These are phyloP conservation scores for Cynanchum wilfordii DNA, from an alignment of 257 asterid genomes.

Conservation along the genomic window DNA sequence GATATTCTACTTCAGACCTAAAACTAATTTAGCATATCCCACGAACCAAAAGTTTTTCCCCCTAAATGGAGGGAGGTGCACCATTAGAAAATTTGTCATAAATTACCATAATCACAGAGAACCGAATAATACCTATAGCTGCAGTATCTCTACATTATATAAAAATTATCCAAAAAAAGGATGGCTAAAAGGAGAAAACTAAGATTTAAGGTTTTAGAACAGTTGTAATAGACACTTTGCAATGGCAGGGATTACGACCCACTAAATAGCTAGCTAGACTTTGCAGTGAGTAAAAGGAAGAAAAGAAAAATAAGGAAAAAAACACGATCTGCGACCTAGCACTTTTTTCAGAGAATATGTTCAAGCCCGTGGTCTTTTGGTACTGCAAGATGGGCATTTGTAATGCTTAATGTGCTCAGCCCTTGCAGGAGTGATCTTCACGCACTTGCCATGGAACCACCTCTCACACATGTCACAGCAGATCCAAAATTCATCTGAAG, in stretches of 20 bases:
- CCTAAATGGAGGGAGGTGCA: background rate
- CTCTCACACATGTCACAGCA: constrained; percentile 69
- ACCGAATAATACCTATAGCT: constrained; percentile 2
- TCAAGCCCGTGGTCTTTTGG: constrained; percentile 61
- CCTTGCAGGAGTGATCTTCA: constrained; percentile 75
- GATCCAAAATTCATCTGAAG: constrained; percentile 71
- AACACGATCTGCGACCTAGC: constrained; percentile 1
- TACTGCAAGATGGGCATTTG: constrained; percentile 78
- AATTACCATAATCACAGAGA: constrained; percentile 1
- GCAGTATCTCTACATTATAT: constrained; percentile 3
- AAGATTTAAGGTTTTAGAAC: background rate
- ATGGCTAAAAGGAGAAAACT: background rate
- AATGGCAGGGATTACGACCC: background rate
- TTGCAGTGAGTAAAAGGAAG: background rate
- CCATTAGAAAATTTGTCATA: background rate
- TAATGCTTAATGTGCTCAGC: constrained; percentile 83
- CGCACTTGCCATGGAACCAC: constrained; percentile 90
- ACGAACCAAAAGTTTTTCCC: background rate
- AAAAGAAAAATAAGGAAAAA: constrained; percentile 1
- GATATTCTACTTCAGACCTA: background rate
- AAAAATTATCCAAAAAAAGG: background rate
- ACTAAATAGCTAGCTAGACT: constrained; percentile 13
- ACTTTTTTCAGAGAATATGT: background rate
- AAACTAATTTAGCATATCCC: background rate
- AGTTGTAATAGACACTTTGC: background rate